Percentiles rank a stretch among this genome's conserved stretches.
These are phyloP conservation scores for Meyerozyma elateridarum DNA, from an alignment of 1,139 yeast species.

Conservation along the genomic window DNA sequence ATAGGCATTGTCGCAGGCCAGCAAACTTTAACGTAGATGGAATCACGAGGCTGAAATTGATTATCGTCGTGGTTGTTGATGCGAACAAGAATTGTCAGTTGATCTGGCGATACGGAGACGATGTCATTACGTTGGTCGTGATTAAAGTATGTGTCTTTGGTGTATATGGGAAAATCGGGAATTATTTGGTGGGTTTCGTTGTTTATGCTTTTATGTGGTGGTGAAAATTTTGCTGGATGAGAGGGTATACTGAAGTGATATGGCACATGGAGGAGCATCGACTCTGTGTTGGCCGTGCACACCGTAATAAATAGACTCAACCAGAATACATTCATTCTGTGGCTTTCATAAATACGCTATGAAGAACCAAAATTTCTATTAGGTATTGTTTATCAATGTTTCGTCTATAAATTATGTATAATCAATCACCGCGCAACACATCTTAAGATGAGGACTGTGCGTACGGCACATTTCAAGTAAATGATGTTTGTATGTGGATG, in stretches of 20 bases:
- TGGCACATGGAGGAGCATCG: conserved; percentile 29
- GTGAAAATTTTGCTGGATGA: conserved; percentile 9
- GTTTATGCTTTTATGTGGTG: conserved; percentile 1
- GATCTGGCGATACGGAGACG: not conserved
- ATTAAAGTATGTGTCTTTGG: not conserved
- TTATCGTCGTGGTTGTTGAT: conserved; percentile 32
- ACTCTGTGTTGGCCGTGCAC: conserved; percentile 35
- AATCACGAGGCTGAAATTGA: conserved; percentile 26
- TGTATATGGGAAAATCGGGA: conserved; percentile 2
- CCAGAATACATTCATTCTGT: too few relatives aligned
- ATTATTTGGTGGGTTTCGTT: not conserved
- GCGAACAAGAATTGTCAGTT: conserved; percentile 22
- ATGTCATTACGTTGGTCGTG: not conserved
- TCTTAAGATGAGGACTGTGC: too few relatives aligned
- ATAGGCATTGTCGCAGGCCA: conserved; percentile 44
- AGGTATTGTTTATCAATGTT: too few relatives aligned
- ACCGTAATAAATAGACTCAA: conserved; percentile 6
- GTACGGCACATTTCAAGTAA: too few relatives aligned
- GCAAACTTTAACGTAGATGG: conserved; percentile 34
- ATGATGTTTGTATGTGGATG: too few relatives aligned
- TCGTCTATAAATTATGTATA: too few relatives aligned
- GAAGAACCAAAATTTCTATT: too few relatives aligned
- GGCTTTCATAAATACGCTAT: not conserved
- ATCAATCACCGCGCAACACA: too few relatives aligned
- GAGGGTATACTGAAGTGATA: conserved; percentile 31